phyloP scores from a whole-genome alignment of 1,139 yeast genomes.

The Wickerhamomyces sp. region DNA sequence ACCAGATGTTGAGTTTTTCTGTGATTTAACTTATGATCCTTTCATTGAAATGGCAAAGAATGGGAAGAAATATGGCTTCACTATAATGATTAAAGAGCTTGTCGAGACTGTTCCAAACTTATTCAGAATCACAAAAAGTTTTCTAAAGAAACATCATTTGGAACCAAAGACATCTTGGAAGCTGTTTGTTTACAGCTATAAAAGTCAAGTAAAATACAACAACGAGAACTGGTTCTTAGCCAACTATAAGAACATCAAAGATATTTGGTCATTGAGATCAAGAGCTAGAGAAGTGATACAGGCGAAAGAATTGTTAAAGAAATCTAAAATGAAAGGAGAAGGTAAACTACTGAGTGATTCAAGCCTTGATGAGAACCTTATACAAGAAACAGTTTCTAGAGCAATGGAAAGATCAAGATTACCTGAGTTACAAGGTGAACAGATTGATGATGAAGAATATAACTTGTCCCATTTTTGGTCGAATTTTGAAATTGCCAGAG shows the following conservation, averaged over 20 bases:
- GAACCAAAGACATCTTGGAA: constrained; percentile 56
- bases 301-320: constrained; percentile 11
- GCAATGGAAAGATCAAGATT: constrained; percentile 24
- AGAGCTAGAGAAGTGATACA: constrained; percentile 17
- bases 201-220: constrained; percentile 25
- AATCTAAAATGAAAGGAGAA: constrained; percentile 9
- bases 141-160: constrained; percentile 43
- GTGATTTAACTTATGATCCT: constrained; percentile 90
- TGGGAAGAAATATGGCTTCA: constrained; percentile 79
- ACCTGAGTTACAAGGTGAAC: constrained; percentile 42
- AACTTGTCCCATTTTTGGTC: constrained; percentile 91
- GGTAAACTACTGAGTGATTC: constrained; percentile 17
- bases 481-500: constrained; percentile 83
- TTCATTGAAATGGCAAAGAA: constrained; percentile 69
- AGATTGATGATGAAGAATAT: constrained; percentile 62
- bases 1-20: constrained; percentile 82
- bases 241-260: constrained; percentile 25
- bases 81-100: constrained; percentile 68
- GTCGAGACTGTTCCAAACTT: constrained; percentile 76
- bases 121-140: constrained; percentile 65
- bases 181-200: constrained; percentile 38
- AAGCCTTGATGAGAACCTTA: constrained; percentile 11
- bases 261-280: constrained; percentile 9
- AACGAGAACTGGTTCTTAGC: constrained; percentile 20
- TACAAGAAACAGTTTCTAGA: constrained; percentile 17